Evolutionary conservation across 305 asterid species (phyloP).

Genomic region (Lippia alba): DNA sequence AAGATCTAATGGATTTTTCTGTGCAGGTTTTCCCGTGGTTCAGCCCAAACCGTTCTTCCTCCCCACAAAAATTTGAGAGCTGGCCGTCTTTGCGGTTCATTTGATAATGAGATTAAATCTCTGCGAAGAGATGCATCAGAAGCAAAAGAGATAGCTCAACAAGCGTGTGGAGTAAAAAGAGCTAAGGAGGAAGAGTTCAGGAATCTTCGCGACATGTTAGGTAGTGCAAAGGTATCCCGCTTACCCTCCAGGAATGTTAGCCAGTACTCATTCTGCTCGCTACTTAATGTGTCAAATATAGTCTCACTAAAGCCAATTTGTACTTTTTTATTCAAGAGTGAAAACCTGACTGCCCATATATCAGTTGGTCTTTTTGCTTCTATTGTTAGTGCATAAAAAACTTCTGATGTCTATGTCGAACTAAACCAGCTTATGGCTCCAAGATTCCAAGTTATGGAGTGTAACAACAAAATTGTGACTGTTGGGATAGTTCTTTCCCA

Average conservation of each 20-base stretch:
- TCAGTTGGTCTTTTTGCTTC: slow-evolving; percentile 13
- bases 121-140: slow-evolving; percentile 63
- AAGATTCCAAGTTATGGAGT: slow-evolving; percentile 9
- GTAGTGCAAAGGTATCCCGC: slow-evolving; percentile 55
- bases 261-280: slow-evolving; percentile 17
- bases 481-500: slow-evolving; percentile 17
- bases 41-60: slow-evolving; percentile 87
- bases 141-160: slow-evolving; percentile 51
- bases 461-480: not conserved
- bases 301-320: slow-evolving; percentile 4
- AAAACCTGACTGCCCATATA: not conserved
- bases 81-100: slow-evolving; percentile 92
- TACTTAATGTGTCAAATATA: not conserved
- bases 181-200: slow-evolving; percentile 59
- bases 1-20: slow-evolving; percentile 35
- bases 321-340: slow-evolving; percentile 11
- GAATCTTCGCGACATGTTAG: slow-evolving; percentile 44
- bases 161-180: slow-evolving; percentile 60
- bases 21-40: slow-evolving; percentile 89
- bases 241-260: slow-evolving; percentile 19
- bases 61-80: slow-evolving; percentile 62
- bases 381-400: slow-evolving; percentile 15
- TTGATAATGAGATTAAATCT: slow-evolving; percentile 63
- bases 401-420: slow-evolving; percentile 1
- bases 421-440: slow-evolving; percentile 5